Conservation (phyloP, 306 rosid species). For the Nissolia schottii region DNA sequence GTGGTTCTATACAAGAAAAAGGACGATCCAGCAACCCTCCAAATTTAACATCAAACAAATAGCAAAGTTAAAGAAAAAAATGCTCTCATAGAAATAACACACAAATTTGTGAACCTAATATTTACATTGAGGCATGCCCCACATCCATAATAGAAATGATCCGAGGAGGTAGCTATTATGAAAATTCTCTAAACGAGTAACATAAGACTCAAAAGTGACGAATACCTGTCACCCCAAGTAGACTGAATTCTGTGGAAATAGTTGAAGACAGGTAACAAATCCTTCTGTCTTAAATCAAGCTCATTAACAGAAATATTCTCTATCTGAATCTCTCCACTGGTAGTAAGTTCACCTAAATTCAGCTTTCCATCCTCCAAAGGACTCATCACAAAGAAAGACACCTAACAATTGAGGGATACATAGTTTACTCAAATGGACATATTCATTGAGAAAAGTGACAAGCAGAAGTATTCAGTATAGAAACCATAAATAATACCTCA, state of each 20-base stretch:
- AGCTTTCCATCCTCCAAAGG: conserved; percentile 42
- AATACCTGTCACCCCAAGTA: conserved; percentile 75
- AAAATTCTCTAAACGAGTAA: background rate
- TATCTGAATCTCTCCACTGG: conserved; percentile 73
- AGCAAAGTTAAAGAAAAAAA: background rate
- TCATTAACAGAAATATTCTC: conserved; percentile 63
- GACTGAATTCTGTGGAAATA: conserved; percentile 63
- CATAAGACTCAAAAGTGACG: background rate
- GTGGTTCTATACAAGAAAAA: conserved; percentile 13
- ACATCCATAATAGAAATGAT: background rate
- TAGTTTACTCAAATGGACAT: conserved; percentile 23
- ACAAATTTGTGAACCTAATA: background rate
- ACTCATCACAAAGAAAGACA: conserved; percentile 63
- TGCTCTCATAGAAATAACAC: background rate
- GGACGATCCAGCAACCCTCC: conserved; percentile 17
- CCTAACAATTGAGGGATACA: conserved; percentile 38
- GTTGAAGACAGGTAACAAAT: conserved; percentile 75
- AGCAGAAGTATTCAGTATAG: conserved; percentile 3
- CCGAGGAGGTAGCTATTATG: background rate
- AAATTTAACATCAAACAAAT: conserved; percentile 4
- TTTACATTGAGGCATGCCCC: background rate
- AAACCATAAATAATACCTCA: conserved; percentile 53
- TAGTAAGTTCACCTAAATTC: conserved; percentile 29
- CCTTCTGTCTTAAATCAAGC: conserved; percentile 74
- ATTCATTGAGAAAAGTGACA: conserved; percentile 18